Conservation (phyloP, 768 basidiomycete species). For the Suillus sp. region DNA sequence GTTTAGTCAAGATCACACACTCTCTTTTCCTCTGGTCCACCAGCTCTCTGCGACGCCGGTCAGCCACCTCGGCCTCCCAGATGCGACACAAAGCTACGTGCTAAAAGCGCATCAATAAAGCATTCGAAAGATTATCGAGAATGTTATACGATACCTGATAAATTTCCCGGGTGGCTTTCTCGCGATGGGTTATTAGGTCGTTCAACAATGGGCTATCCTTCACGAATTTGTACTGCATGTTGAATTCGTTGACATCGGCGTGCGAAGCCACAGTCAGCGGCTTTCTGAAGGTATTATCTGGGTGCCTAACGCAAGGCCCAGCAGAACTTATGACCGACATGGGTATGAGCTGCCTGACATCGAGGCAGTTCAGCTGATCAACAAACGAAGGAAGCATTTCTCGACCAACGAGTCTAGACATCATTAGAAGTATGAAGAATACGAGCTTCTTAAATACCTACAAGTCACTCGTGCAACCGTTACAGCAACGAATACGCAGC, state of each 20-base stretch:
- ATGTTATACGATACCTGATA: background rate
- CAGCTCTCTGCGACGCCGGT: background rate
- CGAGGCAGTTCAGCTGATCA: background rate
- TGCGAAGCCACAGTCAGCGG: background rate
- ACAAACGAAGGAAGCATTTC: background rate
- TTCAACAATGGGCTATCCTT: background rate
- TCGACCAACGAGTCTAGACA: background rate
- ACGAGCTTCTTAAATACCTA: background rate
- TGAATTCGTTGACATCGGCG: background rate
- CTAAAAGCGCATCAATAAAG: background rate
- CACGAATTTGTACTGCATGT: background rate
- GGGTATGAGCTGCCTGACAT: background rate
- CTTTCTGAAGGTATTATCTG: background rate
- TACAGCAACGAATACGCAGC: background rate
- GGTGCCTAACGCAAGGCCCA: background rate
- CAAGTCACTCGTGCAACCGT: background rate
- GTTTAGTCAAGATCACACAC: background rate
- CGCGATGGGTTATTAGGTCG: background rate
- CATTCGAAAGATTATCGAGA: background rate
- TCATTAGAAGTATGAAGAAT: background rate
- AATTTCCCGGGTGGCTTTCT: background rate
- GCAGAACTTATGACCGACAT: background rate
- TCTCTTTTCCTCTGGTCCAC: conserved; percentile 2
- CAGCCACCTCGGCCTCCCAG: conserved; percentile 1
- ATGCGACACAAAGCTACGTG: background rate